Conservation (phyloP, 2,329 filamentous ascomycete genomes). For the Lasiodiplodia gonubiensis region DNA sequence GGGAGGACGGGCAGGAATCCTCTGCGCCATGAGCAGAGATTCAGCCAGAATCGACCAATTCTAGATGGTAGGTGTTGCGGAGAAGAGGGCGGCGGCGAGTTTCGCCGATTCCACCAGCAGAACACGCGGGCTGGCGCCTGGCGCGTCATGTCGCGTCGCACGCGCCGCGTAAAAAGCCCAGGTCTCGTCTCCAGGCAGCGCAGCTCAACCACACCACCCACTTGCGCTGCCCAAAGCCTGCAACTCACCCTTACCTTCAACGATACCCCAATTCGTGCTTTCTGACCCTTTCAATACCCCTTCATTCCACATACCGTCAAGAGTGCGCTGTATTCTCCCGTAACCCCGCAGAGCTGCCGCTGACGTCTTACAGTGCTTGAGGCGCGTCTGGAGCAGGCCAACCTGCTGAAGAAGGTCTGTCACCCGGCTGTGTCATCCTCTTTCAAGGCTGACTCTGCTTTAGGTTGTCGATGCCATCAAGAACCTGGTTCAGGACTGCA, state of each 20-base stretch:
- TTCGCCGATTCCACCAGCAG: neutral
- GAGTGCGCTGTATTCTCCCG: constrained; percentile 25
- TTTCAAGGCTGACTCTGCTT: constrained; percentile 31
- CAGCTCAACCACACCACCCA: constrained; percentile 10
- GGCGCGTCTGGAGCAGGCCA: constrained; percentile 94
- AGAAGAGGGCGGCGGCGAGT: neutral
- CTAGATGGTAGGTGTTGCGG: neutral
- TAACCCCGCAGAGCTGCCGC: constrained; percentile 2
- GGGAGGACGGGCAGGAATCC: neutral
- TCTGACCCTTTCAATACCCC: neutral
- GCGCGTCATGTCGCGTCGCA: constrained; percentile 20
- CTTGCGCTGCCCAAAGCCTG: neutral
- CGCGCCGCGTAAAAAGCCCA: constrained; percentile 16
- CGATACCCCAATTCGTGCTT: constrained; percentile 27
- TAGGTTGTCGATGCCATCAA: constrained; percentile 99
- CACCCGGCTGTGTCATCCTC: neutral
- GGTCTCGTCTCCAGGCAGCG: constrained; percentile 3
- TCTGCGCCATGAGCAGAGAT: neutral
- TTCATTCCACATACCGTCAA: constrained; percentile 11
- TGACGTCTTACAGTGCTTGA: constrained; percentile 73
- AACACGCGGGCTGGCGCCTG: neutral
- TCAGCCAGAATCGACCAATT: neutral
- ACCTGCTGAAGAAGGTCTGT: constrained; percentile 87
- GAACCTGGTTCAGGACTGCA: constrained; percentile 98
- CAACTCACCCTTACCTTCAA: constrained; percentile 7